Conservation (phyloP, 73 alveolate genomes). For the Paramecium tetraurelia region DNA sequence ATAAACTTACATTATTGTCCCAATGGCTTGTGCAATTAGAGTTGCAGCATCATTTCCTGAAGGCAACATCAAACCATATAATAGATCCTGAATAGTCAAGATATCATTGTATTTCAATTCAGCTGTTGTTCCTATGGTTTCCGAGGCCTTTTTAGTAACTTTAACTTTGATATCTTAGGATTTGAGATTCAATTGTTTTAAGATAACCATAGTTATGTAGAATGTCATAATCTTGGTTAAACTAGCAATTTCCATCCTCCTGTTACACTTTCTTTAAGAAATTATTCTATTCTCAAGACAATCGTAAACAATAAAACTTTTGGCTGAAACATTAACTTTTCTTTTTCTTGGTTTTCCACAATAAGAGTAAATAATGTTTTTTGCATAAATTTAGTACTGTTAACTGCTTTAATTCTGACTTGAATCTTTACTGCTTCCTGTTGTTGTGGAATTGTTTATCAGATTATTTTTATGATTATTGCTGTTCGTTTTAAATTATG, state of each 20-base stretch:
- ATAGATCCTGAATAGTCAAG: slow-evolving; percentile 55
- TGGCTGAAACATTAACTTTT: not conserved
- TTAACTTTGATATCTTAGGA: slow-evolving; percentile 26
- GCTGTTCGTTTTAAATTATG: not conserved
- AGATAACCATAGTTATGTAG: slow-evolving; percentile 34
- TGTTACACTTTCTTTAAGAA: not conserved
- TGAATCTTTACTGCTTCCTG: not conserved
- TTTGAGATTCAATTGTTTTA: slow-evolving; percentile 15
- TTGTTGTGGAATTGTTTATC: not conserved
- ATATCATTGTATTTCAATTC: slow-evolving; percentile 57
- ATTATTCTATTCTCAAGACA: not conserved
- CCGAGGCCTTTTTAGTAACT: slow-evolving; percentile 60
- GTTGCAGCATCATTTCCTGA: slow-evolving; percentile 89
- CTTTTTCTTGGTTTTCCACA: not conserved
- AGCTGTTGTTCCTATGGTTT: slow-evolving; percentile 69
- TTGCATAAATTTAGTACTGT: not conserved
- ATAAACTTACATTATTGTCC: not conserved
- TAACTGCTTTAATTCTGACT: not conserved
- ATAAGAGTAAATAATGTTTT: not conserved
- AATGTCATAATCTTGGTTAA: slow-evolving; percentile 72
- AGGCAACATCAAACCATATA: slow-evolving; percentile 87
- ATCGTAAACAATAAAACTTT: slow-evolving; percentile 31
- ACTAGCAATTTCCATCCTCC: slow-evolving; percentile 66
- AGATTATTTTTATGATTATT: not conserved
- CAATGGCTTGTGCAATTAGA: slow-evolving; percentile 63